Conservation (phyloP, 2,329 filamentous ascomycete genomes). For the Zarea fungicola region DNA sequence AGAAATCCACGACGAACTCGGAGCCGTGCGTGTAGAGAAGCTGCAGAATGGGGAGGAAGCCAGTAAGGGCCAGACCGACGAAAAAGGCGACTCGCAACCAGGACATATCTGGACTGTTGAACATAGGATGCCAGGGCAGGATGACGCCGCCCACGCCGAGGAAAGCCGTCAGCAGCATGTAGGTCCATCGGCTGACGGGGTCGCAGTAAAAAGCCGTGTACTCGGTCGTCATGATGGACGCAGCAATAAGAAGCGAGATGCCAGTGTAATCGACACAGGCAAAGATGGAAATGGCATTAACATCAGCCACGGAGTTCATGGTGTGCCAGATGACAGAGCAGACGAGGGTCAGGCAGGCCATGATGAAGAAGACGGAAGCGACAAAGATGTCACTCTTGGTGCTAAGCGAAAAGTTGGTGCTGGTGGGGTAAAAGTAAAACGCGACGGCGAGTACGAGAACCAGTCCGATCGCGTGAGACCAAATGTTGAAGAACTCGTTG, state of each 20-base stretch:
- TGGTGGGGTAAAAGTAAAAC: slow-evolving; percentile 92
- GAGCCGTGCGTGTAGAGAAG: slow-evolving; percentile 71
- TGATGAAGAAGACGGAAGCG: slow-evolving; percentile 91
- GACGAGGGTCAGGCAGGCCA: slow-evolving; percentile 87
- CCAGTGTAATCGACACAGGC: slow-evolving; percentile 98
- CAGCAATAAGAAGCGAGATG: slow-evolving; percentile 89
- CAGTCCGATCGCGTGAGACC: slow-evolving; percentile 90
- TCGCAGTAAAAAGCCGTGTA: slow-evolving; percentile 99
- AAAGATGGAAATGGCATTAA: slow-evolving; percentile 85
- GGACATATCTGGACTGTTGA: slow-evolving; percentile 88
- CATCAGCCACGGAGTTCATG: slow-evolving; percentile 93
- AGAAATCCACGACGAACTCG: slow-evolving; percentile 84
- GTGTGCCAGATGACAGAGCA: slow-evolving; percentile 98
- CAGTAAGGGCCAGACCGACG: slow-evolving; percentile 77
- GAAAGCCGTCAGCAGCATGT: slow-evolving; percentile 74
- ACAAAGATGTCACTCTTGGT: slow-evolving; percentile 86
- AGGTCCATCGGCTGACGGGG: slow-evolving; percentile 76
- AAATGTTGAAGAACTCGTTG: slow-evolving; percentile 97
- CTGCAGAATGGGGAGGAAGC: slow-evolving; percentile 84
- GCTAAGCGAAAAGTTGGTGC: slow-evolving; percentile 78
- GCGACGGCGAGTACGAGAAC: slow-evolving; percentile 81
- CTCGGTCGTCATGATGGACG: slow-evolving; percentile 96
- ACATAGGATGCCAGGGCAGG: slow-evolving; percentile 90
- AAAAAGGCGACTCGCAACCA: slow-evolving; percentile 93
- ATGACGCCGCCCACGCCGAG: slow-evolving; percentile 85